These are phyloP conservation scores for Fomes fomentarius DNA, from an alignment of 1,284 basidiomycete genomes.

Conservation along the genomic window DNA sequence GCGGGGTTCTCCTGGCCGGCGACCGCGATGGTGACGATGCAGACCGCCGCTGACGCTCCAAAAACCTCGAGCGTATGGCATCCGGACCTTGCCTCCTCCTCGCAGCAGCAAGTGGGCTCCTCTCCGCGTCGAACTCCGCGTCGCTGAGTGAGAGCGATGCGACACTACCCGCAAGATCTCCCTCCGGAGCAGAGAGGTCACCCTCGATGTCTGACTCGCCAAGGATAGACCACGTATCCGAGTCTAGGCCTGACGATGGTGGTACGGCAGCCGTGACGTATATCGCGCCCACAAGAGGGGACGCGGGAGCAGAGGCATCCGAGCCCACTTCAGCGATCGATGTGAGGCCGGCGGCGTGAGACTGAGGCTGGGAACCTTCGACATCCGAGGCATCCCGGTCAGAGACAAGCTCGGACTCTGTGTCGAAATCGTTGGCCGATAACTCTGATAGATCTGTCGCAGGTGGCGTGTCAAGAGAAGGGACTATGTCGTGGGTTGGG, in stretches of 20 bases:
- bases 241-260: conserved; percentile 12
- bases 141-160: conserved; percentile 25
- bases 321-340: conserved; percentile 27
- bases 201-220: conserved; percentile 32
- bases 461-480: conserved; percentile 68
- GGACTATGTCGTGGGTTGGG: conserved; percentile 49
- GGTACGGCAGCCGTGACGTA: conserved; percentile 7
- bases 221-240: conserved; percentile 34
- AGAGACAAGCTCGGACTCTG: conserved; percentile 56
- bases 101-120: conserved; percentile 30
- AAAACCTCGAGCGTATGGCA: conserved; percentile 30
- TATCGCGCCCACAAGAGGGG: conserved; percentile 14
- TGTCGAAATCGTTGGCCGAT: conserved; percentile 36
- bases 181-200: conserved; percentile 27
- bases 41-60: conserved; percentile 33
- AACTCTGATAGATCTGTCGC: conserved; percentile 54
- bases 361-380: conserved; percentile 31
- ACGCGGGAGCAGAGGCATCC: conserved; percentile 24
- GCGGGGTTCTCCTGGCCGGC: conserved; percentile 36
- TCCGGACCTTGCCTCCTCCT: conserved; percentile 29
- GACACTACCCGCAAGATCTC: conserved; percentile 17
- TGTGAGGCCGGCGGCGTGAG: conserved; percentile 37
- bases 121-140: conserved; percentile 16
- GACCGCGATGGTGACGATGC: conserved; percentile 46
- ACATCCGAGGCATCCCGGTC: conserved; percentile 55